These are phyloP conservation scores for Paragyromitra xinjiangensis DNA, from an alignment of 495 filamentous ascomycete species.

Conservation along the genomic window DNA sequence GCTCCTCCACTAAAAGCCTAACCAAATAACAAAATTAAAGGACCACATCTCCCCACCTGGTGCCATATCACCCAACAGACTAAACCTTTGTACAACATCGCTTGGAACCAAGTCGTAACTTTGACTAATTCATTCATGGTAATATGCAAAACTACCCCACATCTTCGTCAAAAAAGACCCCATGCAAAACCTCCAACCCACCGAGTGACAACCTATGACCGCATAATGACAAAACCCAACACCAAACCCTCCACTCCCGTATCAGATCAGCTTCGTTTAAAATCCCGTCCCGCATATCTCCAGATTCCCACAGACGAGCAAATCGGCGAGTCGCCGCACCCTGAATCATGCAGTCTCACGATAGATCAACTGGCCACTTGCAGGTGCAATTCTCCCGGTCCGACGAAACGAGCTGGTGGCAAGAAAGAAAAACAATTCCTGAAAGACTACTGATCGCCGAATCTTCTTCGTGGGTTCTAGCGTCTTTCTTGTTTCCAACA, in stretches of 20 bases:
- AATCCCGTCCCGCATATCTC: neutral
- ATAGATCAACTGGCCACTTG: neutral
- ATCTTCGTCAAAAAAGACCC: too few species aligned
- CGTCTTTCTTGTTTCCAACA: conserved; percentile 1
- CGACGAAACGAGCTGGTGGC: neutral
- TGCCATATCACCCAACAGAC: neutral
- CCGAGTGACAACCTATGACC: neutral
- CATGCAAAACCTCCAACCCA: neutral
- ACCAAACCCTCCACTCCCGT: neutral
- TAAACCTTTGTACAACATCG: neutral
- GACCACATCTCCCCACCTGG: neutral
- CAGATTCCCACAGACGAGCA: neutral
- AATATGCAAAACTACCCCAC: neutral
- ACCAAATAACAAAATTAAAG: neutral
- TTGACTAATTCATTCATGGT: neutral
- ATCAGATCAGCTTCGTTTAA: neutral
- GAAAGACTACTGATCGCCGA: neutral
- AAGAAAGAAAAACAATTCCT: neutral
- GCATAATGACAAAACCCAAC: neutral
- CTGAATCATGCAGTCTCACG: neutral
- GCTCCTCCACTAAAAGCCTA: neutral
- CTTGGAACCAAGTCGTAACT: neutral
- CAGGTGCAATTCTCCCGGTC: neutral
- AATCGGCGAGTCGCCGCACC: neutral
- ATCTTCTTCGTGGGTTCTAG: conserved; percentile 4